Base-by-base conservation (phyloP, 2,329 filamentous ascomycete genomes). In the Fusarium domesticum region DNA sequence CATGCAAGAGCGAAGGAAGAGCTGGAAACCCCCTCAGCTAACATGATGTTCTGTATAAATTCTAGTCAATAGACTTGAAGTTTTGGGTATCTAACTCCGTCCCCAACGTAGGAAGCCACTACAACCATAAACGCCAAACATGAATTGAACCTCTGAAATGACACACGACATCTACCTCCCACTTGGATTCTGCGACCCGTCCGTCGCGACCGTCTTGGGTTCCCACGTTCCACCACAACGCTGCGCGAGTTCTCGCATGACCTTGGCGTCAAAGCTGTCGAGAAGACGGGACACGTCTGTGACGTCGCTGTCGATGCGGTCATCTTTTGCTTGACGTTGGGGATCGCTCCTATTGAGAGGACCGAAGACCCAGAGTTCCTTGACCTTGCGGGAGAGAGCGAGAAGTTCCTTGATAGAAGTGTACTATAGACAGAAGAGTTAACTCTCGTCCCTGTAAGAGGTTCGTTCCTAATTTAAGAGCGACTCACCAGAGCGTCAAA, bases 291-390 rank as follows among this genome's bases (percentile, higher is more conserved):
- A 57, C 16, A 69, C 69, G 14, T 54, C 58, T 18, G 56, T 50
- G 17, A 70, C 68, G 47, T 72, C 62, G 18, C 50, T 54, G 38
- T 70, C 64, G 6, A 71, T 60, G 44, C 57, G 59, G 37, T 64
- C 64, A 36, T 70, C 67, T 47, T 66, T 67, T 8, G 61, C 63
- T 39, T 60, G 61, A 32, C 61, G 60, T 33, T 63, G 61, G 16
- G 59, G 59, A 44, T 71, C 67, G 30, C 64, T 64, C 43, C 66
- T 56, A 43, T 69, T 65, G 19, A 74, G 64, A 37, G 72, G 60
- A 1, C 71, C 65, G 43, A 71, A 68, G 40, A 74, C 57, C 72
- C 72, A 70, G 38, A 73, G 63, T 58, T 76, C 64, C 51, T 75
- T 73, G 60, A 74, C 64, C 37, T 66, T 64, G 40, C 70, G 69